Evolutionary conservation across 345 rosid species (phyloP).

Genomic region (Citrus australasica): DNA sequence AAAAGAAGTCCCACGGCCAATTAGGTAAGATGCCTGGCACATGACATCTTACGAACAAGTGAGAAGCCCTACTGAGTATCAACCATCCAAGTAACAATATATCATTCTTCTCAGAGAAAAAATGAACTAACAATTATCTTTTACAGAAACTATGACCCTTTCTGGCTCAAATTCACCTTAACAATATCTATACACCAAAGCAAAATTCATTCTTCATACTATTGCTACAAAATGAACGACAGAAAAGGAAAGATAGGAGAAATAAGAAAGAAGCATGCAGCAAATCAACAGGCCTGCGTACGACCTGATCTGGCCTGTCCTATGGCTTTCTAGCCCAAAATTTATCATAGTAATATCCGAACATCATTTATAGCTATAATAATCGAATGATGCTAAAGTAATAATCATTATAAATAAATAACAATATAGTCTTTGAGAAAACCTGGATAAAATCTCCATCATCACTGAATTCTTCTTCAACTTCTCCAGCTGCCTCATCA

Average conservation of each 20-base stretch:
- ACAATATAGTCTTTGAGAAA: not conserved
- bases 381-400: not conserved
- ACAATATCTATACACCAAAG: too few species aligned
- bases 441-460: slow-evolving; percentile 52
- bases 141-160: not conserved
- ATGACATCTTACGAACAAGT: not conserved
- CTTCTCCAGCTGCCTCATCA: slow-evolving; percentile 24
- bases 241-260: not conserved
- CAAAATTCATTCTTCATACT: too few species aligned
- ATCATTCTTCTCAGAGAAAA: not conserved
- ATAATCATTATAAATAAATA: not conserved
- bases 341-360: too few species aligned
- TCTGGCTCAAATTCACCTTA: too few species aligned
- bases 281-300: not conserved
- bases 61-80: not conserved
- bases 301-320: not conserved
- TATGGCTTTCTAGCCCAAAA: not conserved
- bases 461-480: slow-evolving; percentile 44
- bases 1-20: not conserved
- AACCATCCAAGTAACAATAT: not conserved
- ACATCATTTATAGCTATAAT: too few species aligned
- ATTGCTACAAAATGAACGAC: too few species aligned
- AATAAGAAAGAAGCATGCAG: not conserved
- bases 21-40: not conserved
- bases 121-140: not conserved